Evolutionary conservation across 179 eudicot genomes (phyloP).

Genomic region (Drosera spatulata): DNA sequence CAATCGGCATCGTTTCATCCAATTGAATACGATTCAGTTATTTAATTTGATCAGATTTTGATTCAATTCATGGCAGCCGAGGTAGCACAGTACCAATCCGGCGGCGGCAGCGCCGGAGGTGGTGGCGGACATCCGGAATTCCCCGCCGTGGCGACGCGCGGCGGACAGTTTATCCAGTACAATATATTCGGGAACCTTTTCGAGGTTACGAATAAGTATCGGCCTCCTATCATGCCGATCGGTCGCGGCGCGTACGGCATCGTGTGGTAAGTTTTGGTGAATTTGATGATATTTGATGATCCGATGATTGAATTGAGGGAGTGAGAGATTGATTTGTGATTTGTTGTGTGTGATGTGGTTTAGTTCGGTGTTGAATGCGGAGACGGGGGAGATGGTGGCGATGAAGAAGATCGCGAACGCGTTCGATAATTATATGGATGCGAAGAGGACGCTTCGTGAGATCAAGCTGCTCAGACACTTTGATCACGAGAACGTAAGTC

Average conservation of each 20-base stretch:
- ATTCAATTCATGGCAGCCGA: conserved; percentile 9
- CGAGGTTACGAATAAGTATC: conserved; percentile 69
- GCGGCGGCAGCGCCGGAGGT: neutral
- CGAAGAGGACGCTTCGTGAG: conserved; percentile 82
- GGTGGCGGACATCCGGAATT: conserved; percentile 36
- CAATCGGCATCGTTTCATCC: too few relatives aligned
- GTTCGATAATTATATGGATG: conserved; percentile 79
- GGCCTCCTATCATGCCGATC: conserved; percentile 91
- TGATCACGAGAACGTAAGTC: conserved; percentile 80
- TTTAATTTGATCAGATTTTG: neutral
- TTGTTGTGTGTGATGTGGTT: neutral
- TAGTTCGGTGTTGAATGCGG: conserved; percentile 67
- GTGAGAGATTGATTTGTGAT: too few relatives aligned
- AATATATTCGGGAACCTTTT: conserved; percentile 56
- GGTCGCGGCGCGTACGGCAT: conserved; percentile 97
- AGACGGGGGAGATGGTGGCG: conserved; percentile 81
- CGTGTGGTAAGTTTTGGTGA: conserved; percentile 47
- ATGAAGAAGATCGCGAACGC: conserved; percentile 87
- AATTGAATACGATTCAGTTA: too few relatives aligned
- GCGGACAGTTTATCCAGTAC: conserved; percentile 58
- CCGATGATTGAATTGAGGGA: neutral
- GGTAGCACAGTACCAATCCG: conserved; percentile 8
- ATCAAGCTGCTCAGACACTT: conserved; percentile 85
- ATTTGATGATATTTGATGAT: neutral
- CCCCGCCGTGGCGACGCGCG: conserved; percentile 51